Evolutionary conservation across 805 yeast species (phyloP), one percentile per base, ranked within the genome.

Genomic region (Hanseniaspora guilliermondii): DNA sequence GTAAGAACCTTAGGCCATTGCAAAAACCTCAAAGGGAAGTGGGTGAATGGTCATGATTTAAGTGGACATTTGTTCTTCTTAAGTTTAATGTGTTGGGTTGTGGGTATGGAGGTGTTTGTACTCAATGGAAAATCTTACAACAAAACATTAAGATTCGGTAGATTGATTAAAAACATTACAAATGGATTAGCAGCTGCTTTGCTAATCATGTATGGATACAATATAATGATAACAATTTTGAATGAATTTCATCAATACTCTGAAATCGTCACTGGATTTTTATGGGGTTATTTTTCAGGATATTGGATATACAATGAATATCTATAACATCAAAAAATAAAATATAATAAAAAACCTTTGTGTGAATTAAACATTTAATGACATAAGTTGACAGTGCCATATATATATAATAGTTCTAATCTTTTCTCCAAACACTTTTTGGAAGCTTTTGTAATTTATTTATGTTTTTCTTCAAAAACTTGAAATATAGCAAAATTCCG

Each of bases 31-130:
- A 87, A 81, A 49, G 83, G 97, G 0, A 56, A 61, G 16, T 85
- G 91, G 93, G 57, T 60, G 7, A 87, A 96, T 0, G 98, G 98
- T 0, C 96, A 87, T 64, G 98, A 93, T 69, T 96, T 97, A 5
- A 83, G 91, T 57, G 98, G 98, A 0, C 98, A 93, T 64, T 83
- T 87, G 1, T 93, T 89, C 61, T 65, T 93, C 41, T 70, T 91
- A 11, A 65, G 68, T 6, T 32, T 65, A 36, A 66, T 67, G 70
- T 56, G 63, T 5, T 64, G 64, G 67, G 42, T 52, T 21, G 35
- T 52, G 4, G 49, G 55, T 2, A 52, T 52, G 55, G 55, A 52
- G 16, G 38, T 52, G 8, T 44, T 52, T 35, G 48, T 33, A 22
- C 25, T 52, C n/a, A 36, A 47, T 16, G 49, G 49, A 2, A 39